Evolutionary conservation across 2,329 filamentous ascomycete genomes (phyloP).

Genomic region (Hymenoscyphus fraxineus): DNA sequence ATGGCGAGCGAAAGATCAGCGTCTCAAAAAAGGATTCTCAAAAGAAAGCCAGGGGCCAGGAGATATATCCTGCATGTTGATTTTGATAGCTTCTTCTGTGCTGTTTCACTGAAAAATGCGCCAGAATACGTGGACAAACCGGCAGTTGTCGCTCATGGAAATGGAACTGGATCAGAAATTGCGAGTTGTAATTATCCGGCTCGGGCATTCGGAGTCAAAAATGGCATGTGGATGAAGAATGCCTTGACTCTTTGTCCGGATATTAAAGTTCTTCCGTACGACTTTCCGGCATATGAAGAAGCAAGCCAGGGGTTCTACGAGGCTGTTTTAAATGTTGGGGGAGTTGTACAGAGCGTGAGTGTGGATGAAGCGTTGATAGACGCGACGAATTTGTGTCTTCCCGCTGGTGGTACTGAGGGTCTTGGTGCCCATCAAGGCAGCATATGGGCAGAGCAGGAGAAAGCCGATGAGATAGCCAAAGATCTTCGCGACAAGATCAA

Average conservation of each 20-base stretch:
- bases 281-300: constrained; percentile 91
- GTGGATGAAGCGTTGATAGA: constrained; percentile 94
- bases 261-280: constrained; percentile 87
- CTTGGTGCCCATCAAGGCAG: constrained; percentile 62
- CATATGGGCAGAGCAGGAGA: constrained; percentile 73
- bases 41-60: constrained; percentile 59
- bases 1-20: constrained; percentile 66
- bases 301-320: constrained; percentile 87
- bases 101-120: constrained; percentile 76
- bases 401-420: constrained; percentile 63
- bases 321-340: constrained; percentile 72
- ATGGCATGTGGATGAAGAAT: constrained; percentile 99
- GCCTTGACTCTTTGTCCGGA: constrained; percentile 80
- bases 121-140: constrained; percentile 77
- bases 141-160: constrained; percentile 82
- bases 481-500: constrained; percentile 67
- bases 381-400: constrained; percentile 66
- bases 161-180: constrained; percentile 84
- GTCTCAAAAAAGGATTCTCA: constrained; percentile 43
- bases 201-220: constrained; percentile 80
- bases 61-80: constrained; percentile 93
- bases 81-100: constrained; percentile 98
- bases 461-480: constrained; percentile 68
- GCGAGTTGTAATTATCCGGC: constrained; percentile 97
- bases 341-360: constrained; percentile 90